Evolutionary conservation across 73 alveolate genomes (phyloP).

Genomic region (Paramecium biaurelia): DNA sequence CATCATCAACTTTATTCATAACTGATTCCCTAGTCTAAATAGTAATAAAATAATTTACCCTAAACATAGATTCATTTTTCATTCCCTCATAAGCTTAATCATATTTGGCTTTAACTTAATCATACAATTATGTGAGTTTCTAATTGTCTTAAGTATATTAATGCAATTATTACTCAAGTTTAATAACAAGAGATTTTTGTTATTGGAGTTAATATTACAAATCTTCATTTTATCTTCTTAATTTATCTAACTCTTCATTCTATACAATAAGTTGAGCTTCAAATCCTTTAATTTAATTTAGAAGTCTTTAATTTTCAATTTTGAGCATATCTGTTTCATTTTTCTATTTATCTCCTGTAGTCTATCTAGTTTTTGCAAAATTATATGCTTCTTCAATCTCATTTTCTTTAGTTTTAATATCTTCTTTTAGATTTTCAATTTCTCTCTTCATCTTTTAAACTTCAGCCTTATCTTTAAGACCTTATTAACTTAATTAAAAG

Average conservation of each 20-base stretch:
- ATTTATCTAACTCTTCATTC: not conserved
- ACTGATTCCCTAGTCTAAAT: not conserved
- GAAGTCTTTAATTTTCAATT: not conserved
- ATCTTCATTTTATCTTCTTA: constrained; percentile 2
- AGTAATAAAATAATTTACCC: not conserved
- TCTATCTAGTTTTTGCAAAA: not conserved
- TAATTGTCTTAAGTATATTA: not conserved
- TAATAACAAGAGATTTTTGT: not conserved
- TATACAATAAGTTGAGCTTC: not conserved
- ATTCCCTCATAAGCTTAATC: constrained; percentile 22
- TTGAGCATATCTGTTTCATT: not conserved
- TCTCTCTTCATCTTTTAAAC: not conserved
- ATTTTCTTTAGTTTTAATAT: not conserved
- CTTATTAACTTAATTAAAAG: not conserved
- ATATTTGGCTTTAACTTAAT: not conserved
- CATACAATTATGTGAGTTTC: not conserved
- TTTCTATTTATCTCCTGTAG: not conserved
- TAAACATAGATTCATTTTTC: not conserved
- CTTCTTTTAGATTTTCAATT: not conserved
- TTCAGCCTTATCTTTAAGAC: not conserved
- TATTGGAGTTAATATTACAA: not conserved
- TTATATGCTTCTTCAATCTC: not conserved
- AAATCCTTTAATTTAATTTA: not conserved
- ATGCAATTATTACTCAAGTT: not conserved
- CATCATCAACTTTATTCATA: not conserved